These are phyloP conservation scores for Neckera pumila DNA, from an alignment of 225 moss, liverwort and hornwort genomes.

Conservation along the genomic window DNA sequence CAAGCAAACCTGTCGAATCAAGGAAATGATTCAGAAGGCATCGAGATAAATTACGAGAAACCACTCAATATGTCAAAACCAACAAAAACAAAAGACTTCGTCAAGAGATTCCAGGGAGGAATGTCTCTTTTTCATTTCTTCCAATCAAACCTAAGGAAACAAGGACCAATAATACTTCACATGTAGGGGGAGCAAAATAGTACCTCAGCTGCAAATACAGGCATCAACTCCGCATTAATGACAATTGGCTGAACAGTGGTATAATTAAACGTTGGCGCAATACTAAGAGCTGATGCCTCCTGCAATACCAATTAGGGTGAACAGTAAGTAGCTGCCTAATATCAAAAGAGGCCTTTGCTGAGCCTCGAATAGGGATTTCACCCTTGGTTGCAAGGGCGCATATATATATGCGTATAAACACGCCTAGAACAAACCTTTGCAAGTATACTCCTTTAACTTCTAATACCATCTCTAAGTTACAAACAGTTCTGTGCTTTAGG, in stretches of 20 bases:
- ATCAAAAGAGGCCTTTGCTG: neutral
- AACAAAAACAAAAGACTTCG: neutral
- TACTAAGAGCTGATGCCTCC: slow-evolving; percentile 70
- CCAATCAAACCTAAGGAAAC: neutral
- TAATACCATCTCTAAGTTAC: neutral
- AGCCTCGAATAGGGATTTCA: neutral
- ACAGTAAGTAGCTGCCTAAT: neutral
- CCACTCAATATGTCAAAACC: neutral
- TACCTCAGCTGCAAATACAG: slow-evolving; percentile 91
- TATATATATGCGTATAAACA: neutral
- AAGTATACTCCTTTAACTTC: neutral
- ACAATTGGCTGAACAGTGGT: slow-evolving; percentile 58
- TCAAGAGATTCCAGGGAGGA: neutral
- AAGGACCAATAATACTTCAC: neutral
- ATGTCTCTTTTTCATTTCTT: neutral
- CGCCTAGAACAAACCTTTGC: too few species aligned
- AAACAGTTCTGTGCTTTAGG: neutral
- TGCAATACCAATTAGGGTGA: slow-evolving; percentile 7
- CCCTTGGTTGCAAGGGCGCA: neutral
- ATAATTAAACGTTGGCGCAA: slow-evolving; percentile 60
- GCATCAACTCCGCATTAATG: slow-evolving; percentile 63
- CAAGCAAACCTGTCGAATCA: slow-evolving; percentile 57
- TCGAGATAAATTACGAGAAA: neutral
- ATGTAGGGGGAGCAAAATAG: neutral
- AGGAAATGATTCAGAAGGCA: neutral